Base-by-base conservation (phyloP, 805 yeast genomes). In the Henningerozyma blattae region DNA sequence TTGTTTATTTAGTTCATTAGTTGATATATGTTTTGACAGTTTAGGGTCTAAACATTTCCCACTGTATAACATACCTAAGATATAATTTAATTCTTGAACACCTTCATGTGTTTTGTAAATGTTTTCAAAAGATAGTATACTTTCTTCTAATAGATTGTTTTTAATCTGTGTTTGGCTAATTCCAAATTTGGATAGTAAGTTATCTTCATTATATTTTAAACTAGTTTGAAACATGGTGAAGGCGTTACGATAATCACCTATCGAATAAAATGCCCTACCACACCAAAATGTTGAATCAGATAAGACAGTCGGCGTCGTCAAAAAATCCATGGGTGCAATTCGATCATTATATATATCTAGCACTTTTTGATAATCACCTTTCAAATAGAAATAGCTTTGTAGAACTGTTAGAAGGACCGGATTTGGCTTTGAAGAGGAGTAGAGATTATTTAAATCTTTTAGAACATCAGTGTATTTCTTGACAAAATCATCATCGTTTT, bases 211-310 rank as follows among this genome's bases (percentile, higher is more conserved):
- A 25, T 68, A 59, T 40, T 73, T 75, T 27, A 74, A 67, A 5
- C 96, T 74, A 38, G 75, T 83, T 41, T 77, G 77, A 54, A 83
- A 89, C 46, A 67, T 62, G 35, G 68, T 69, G 46, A 83, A 82
- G 0, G 97, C 78, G 38, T 69, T 69, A n/a, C 72, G 69, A 48
- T 65, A 73, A 46, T 86, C 83, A 1, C 62, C 59, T 18, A 67
- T 53, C 5, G 64, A 65, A 44, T 77, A 87, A 32, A 72, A 65
- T 14, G 81, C 77, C 54, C 97, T 70, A 3, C 85, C 98, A 36
- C 77, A 64, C 97, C 96, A 91, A 46, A 82, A 82, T 32, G 69
- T 56, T 2, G 84, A 75, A 41, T 80, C 87, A 22, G 81, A 69
- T 16, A 63, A 48, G 3, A 76, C 52, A 17, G 58, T 55, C 3